Conservation (phyloP, 2,329 filamentous ascomycete species). For the Chalara sp. region DNA sequence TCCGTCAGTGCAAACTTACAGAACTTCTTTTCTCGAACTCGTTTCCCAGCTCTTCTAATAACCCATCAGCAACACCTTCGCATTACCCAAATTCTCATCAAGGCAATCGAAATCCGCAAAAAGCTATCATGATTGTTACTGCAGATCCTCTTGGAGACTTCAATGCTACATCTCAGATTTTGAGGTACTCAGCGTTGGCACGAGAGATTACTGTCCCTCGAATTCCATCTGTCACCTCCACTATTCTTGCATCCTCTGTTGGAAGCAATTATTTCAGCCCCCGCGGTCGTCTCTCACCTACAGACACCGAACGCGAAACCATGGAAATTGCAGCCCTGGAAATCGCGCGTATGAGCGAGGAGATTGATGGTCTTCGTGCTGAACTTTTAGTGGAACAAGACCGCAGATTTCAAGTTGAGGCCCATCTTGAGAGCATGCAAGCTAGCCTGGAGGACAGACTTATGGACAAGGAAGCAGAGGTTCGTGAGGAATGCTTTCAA, state of each 20-base stretch:
- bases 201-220: slow-evolving; percentile 89
- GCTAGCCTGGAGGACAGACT: slow-evolving; percentile 49
- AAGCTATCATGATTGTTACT: slow-evolving; percentile 92
- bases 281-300: slow-evolving; percentile 26
- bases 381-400: slow-evolving; percentile 67
- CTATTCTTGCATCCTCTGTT: slow-evolving; percentile 39
- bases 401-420: slow-evolving; percentile 64
- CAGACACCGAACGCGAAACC: slow-evolving; percentile 52
- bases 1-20: slow-evolving; percentile 78
- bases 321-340: slow-evolving; percentile 78
- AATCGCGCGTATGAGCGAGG: slow-evolving; percentile 69
- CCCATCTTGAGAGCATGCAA: slow-evolving; percentile 52
- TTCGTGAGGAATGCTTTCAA: slow-evolving; percentile 80
- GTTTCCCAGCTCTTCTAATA: slow-evolving; percentile 42
- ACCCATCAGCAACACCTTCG: slow-evolving; percentile 7
- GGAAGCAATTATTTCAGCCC: slow-evolving; percentile 18
- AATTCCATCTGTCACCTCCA: slow-evolving; percentile 73
- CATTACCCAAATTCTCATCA: slow-evolving; percentile 29
- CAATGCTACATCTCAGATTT: slow-evolving; percentile 92
- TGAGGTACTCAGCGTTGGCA: slow-evolving; percentile 88
- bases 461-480: slow-evolving; percentile 67
- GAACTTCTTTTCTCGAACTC: slow-evolving; percentile 85
- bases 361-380: slow-evolving; percentile 67
- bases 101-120: slow-evolving; percentile 62
- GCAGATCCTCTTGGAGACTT: slow-evolving; percentile 90